Base-by-base conservation (phyloP, 305 asterid genomes). In the Rubia peregrina region DNA sequence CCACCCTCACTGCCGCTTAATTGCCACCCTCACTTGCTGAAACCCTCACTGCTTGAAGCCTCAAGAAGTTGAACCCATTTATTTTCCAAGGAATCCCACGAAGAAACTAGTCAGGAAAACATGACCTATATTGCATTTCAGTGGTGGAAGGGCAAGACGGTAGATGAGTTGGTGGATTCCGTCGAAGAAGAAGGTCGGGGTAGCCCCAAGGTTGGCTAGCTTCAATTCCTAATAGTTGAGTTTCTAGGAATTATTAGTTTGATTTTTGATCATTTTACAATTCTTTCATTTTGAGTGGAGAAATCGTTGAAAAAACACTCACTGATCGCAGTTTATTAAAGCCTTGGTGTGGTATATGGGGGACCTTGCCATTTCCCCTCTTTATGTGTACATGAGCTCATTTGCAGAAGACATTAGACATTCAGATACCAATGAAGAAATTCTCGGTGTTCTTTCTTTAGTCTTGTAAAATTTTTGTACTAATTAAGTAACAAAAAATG, bases 271-370 rank as follows among this genome's bases (percentile, higher is more conserved):
- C 13, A 41, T 56, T 13, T 17, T 75, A 71, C 61, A 75, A 24
- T 33, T 59, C 13, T 43, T 40, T 36, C 65, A 14, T 79, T 70
- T 8, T 63, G 36, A 19, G 7, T 81, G 86, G 92, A 92, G 78
- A 84, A 89, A 85, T 73, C 85, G 86, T 64, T 93, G 98, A 96
- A 91, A 79, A 81, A 85, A 85, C 14, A 88, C n/a, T n/a, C 94
- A 38, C 72, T 91, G 85, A 80, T 89, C 9, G 82, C 91, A 77
- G 98, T 97, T 70, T 93, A 91, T 77, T 97, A 89, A 79, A 89
- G 96, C 75, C 96, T 93, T 48, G 98, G 98, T 66, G 97, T 93
- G 36, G 98, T 93, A 19, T 93, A 93, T 73, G 98, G 98, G 98
- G 2, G 97, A 93, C 88, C 96, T 93, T 24, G 86, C 96, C 79